These are phyloP conservation scores for Pneumocystis sp. DNA, from an alignment of 1,139 yeast genomes.

Conservation along the genomic window DNA sequence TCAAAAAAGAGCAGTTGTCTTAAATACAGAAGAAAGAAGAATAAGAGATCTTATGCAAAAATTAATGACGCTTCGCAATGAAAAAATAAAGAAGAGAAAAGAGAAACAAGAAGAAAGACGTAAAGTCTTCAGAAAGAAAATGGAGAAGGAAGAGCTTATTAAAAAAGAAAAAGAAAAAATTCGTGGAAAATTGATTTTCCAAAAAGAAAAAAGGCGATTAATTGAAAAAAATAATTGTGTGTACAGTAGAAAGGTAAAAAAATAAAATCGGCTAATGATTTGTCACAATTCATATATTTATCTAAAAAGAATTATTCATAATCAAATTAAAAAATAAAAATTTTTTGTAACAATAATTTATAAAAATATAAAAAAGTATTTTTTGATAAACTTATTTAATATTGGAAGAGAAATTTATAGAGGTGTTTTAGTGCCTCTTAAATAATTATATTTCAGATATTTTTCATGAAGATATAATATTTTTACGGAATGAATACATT, in stretches of 20 bases:
- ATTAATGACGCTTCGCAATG: conserved; percentile 68
- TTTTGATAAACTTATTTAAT: no score
- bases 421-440: not conserved
- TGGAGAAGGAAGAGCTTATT: conserved; percentile 58
- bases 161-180: conserved; percentile 65
- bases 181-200: conserved; percentile 74
- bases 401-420: not conserved
- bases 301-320: not conserved
- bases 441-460: not conserved
- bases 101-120: conserved; percentile 66
- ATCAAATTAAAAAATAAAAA: not conserved
- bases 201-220: conserved; percentile 50
- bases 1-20: conserved; percentile 84
- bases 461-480: not conserved
- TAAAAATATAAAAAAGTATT: no score
- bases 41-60: conserved; percentile 81
- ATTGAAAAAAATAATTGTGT: not conserved
- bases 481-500: not conserved
- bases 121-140: conserved; percentile 54
- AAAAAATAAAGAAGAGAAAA: conserved; percentile 66
- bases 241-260: not conserved
- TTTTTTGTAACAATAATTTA: no score
- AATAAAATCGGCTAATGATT: not conserved
- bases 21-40: conserved; percentile 61
- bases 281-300: not conserved